Base-by-base conservation (phyloP, 192 early-diverging fungal species). In the Linnemannia zychae region DNA sequence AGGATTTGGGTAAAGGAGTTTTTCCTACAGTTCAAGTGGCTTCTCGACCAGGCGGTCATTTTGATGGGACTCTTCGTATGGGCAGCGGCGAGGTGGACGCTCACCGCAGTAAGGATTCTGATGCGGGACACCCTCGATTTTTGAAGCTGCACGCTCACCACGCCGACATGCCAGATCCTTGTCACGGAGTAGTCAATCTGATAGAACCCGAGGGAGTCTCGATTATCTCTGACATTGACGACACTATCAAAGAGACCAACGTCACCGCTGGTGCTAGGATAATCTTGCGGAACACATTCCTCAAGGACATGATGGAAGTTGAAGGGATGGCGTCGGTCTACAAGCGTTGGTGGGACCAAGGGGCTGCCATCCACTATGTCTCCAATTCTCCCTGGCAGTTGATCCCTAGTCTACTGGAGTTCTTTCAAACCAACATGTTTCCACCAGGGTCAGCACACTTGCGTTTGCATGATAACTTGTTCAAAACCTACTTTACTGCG, bases 201-300 rank as follows among this genome's bases (percentile, higher is more conserved):
- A 90, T 97, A 74, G 89, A 91, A 18, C 91, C 93, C 31, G 79
- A 86, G 13, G 98, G 98, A 5, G 82, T 95, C 24, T 97, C 97
- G 0, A 81, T 99, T 9, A 96, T 99, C 67, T 95, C 95, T 66
- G 95, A 96, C 74, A 95, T 99, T 52, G 98, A 99, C 82, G 98
- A 99, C 78, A 99, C 98, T 9, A 99, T 99, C 88, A 98, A 98
- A 86, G 91, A 95, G 18, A 97, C 97, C 4, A 91, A 94, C 53
- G 95, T 99, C 46, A 91, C 93, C 0, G 92, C 87, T 7, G 96
- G 97, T 15, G 91, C 92, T 44, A 89, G 91, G 76, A 92, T 90
- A 4, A 91, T 95, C 36, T 76, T 95, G 31, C 84, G 92, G 78
- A 93, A 93, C 67, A 94, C 95, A 1, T 91, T 97, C 70, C 92